phyloP scores from a whole-genome alignment of 139 green algal genomes.

The Microglena sp. region DNA sequence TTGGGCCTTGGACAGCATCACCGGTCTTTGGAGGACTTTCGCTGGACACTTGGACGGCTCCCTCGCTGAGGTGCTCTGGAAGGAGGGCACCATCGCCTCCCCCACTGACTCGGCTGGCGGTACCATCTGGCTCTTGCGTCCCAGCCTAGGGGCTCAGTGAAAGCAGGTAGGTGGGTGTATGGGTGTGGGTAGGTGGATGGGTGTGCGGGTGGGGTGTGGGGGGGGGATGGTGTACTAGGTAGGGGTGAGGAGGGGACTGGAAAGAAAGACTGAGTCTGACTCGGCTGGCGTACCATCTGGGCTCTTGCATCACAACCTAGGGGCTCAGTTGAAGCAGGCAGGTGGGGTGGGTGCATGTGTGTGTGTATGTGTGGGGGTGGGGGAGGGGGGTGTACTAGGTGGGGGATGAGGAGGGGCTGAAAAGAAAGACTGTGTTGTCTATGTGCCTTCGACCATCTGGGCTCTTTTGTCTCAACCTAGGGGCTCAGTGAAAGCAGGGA shows the following conservation, averaged over 20 bases:
- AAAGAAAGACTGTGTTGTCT: conserved; percentile 25
- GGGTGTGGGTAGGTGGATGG: neutral
- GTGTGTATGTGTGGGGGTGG: neutral
- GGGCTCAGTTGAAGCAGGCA: conserved; percentile 17
- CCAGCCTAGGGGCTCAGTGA: conserved; percentile 30
- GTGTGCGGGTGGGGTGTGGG: no score
- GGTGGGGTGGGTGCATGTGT: neutral
- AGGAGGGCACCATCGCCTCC: conserved; percentile 5
- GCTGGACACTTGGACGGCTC: conserved; percentile 59
- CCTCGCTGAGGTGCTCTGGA: conserved; percentile 59
- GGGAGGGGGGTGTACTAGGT: no score
- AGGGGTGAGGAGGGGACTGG: neutral
- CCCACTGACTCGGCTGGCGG: conserved; percentile 67
- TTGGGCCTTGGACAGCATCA: conserved; percentile 43
- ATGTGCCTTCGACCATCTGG: conserved; percentile 78
- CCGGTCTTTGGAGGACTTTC: conserved; percentile 51
- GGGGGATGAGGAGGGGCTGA: neutral
- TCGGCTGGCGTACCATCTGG: conserved; percentile 79
- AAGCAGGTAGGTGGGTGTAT: conserved; percentile 22
- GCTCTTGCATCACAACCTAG: conserved; percentile 52
- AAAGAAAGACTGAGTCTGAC: conserved; percentile 27
- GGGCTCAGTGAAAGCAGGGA: conserved; percentile 18
- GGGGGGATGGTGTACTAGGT: no score
- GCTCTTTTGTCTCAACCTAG: conserved; percentile 51
- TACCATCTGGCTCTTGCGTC: conserved; percentile 70